phyloP scores from a whole-genome alignment of 495 filamentous ascomycete species.

The Diplogelasinospora grovesii region DNA sequence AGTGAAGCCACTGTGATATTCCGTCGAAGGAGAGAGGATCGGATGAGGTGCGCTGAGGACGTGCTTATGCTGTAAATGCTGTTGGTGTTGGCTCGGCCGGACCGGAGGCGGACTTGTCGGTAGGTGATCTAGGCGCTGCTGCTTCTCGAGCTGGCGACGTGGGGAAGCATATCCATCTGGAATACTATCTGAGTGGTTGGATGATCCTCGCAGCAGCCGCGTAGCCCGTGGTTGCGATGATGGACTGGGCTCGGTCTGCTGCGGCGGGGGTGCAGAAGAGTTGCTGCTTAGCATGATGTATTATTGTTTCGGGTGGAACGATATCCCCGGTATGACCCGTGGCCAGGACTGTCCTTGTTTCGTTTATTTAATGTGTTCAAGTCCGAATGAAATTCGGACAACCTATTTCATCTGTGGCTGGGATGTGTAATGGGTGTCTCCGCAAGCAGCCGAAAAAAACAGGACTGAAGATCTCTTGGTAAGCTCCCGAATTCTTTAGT shows the following conservation, averaged over 20 bases:
- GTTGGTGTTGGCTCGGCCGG: conserved; percentile 7
- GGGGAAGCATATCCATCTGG: conserved; percentile 18
- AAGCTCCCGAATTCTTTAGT: too few species aligned
- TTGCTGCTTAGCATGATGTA: conserved; percentile 38
- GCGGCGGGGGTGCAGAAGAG: conserved; percentile 16
- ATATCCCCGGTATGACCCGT: conserved; percentile 15
- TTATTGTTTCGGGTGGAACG: conserved; percentile 34
- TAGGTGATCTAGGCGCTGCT: conserved; percentile 10
- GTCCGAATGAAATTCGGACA: too few species aligned
- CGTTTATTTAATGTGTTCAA: too few species aligned
- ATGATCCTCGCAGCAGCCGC: conserved; percentile 16
- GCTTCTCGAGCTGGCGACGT: conserved; percentile 18
- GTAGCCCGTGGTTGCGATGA: conserved; percentile 8
- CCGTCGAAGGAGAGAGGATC: conserved; percentile 22
- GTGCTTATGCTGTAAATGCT: conserved; percentile 7
- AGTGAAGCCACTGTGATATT: conserved; percentile 31
- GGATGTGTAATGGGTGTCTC: too few species aligned
- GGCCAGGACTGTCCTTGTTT: too few species aligned
- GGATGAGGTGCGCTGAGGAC: conserved; percentile 14
- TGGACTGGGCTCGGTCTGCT: conserved; percentile 11
- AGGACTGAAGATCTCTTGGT: too few species aligned
- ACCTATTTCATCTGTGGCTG: too few species aligned
- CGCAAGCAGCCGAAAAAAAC: too few species aligned
- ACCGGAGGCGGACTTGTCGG: conserved; percentile 5
- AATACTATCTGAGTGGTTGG: conserved; percentile 11